Percentiles rank a stretch among this genome's conserved stretches.
Evolutionary conservation across 225 moss, liverwort and hornwort genomes (phyloP).

Genomic region (Rhytidiadelphus loreus): DNA sequence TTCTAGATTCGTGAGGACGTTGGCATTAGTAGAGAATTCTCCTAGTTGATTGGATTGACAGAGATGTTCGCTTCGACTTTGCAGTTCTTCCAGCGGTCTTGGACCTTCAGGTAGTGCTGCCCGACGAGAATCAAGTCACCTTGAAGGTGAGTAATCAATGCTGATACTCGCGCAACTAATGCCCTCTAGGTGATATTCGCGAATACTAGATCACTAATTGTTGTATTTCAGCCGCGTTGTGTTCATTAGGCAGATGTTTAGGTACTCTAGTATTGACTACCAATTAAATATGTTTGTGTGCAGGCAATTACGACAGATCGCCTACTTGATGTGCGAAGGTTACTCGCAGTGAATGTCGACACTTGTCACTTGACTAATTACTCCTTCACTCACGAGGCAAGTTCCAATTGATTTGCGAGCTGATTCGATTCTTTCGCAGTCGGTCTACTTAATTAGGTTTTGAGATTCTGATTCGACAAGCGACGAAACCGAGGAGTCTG

Average conservation of each 20-base stretch:
- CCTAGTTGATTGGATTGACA: slow-evolving; percentile 3
- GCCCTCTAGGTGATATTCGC: background rate
- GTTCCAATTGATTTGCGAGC: background rate
- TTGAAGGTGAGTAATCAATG: slow-evolving; percentile 31
- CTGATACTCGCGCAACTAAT: background rate
- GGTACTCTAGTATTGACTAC: background rate
- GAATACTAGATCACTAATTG: background rate
- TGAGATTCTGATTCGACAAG: background rate
- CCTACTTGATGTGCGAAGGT: slow-evolving; percentile 49
- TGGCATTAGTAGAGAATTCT: background rate
- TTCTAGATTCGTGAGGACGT: background rate
- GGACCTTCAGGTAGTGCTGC: slow-evolving; percentile 48
- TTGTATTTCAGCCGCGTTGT: background rate
- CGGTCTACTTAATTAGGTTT: background rate
- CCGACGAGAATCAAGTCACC: slow-evolving; percentile 44
- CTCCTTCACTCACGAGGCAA: slow-evolving; percentile 53
- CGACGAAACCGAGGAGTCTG: background rate
- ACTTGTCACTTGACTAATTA: slow-evolving; percentile 57
- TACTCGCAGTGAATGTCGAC: slow-evolving; percentile 56
- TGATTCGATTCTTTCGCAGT: background rate
- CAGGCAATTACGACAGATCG: slow-evolving; percentile 70
- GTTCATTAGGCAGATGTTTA: background rate
- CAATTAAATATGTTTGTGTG: background rate
- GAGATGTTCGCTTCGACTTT: background rate
- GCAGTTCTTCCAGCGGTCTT: slow-evolving; percentile 60